Conservation (phyloP, 345 rosid genomes). For the Arabidopsis arenosa region DNA sequence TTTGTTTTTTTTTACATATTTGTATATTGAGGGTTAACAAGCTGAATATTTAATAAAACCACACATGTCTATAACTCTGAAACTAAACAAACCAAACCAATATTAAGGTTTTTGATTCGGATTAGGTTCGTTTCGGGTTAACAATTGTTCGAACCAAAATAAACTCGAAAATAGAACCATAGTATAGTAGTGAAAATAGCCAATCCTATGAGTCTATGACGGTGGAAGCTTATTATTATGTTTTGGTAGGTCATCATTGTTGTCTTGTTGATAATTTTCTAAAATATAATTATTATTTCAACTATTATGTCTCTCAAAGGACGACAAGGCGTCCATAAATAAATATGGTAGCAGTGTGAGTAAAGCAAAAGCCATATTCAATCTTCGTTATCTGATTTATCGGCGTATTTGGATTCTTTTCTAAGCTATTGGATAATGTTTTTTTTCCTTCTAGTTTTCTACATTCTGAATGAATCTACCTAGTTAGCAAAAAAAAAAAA, state of each 20-base stretch:
- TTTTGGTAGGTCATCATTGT: conserved; percentile 43
- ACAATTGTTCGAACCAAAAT: not conserved
- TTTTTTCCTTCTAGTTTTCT: not conserved
- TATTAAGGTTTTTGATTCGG: not conserved
- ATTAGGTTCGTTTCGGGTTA: not conserved
- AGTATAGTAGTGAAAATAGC: conserved; percentile 27
- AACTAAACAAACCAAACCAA: not conserved
- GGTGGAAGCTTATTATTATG: conserved; percentile 39
- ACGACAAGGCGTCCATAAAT: conserved; percentile 40
- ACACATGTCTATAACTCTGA: not conserved
- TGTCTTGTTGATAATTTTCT: conserved; percentile 1
- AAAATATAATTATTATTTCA: conserved; percentile 28
- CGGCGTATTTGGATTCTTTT: conserved; percentile 11
- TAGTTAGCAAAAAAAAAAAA: too few species aligned
- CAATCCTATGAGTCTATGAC: conserved; percentile 36
- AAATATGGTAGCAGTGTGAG: conserved; percentile 41
- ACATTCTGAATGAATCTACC: too few species aligned
- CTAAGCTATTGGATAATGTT: conserved; percentile 32
- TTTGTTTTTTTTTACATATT: too few species aligned
- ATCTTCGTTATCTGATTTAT: conserved; percentile 38
- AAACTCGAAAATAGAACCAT: conserved; percentile 11
- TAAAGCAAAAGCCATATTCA: conserved; percentile 47
- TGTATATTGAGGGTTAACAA: too few species aligned
- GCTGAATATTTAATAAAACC: not conserved
- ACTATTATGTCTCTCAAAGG: conserved; percentile 37